Conservation (phyloP, 1,139 yeast genomes). For the Kluyveromyces marxianus region DNA sequence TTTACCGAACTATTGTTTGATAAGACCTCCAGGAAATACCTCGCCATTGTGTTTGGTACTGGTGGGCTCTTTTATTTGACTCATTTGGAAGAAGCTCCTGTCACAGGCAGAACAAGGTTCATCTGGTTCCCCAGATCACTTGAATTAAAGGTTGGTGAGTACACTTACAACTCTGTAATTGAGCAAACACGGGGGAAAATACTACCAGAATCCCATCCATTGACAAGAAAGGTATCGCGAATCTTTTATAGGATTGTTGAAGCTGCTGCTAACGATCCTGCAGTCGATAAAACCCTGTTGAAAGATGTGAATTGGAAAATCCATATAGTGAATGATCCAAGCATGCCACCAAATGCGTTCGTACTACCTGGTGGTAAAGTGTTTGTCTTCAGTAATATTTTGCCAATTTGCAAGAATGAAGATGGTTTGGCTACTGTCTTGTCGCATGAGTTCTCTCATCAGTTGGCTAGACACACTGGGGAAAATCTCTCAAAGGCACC, state of each 20-base stretch:
- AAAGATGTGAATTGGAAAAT: slow-evolving; percentile 59
- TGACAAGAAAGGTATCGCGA: slow-evolving; percentile 44
- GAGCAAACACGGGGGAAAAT: slow-evolving; percentile 40
- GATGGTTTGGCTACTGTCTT: slow-evolving; percentile 92
- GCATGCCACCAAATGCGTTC: slow-evolving; percentile 85
- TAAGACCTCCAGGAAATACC: slow-evolving; percentile 23
- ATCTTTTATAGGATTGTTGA: slow-evolving; percentile 62
- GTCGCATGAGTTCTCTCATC: slow-evolving; percentile 90
- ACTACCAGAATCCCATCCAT: slow-evolving; percentile 48
- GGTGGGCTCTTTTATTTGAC: slow-evolving; percentile 48
- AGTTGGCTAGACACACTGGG: slow-evolving; percentile 83
- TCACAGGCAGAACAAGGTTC: slow-evolving; percentile 64
- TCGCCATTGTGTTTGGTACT: slow-evolving; percentile 27
- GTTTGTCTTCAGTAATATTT: slow-evolving; percentile 73
- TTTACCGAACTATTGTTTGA: slow-evolving; percentile 18
- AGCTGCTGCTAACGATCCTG: slow-evolving; percentile 42
- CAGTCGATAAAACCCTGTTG: slow-evolving; percentile 26
- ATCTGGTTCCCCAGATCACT: slow-evolving; percentile 64
- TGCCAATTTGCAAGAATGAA: slow-evolving; percentile 72
- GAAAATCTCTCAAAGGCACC: slow-evolving; percentile 72
- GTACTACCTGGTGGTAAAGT: slow-evolving; percentile 95
- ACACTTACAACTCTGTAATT: slow-evolving; percentile 56
- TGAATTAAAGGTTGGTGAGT: slow-evolving; percentile 62
- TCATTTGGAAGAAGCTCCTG: slow-evolving; percentile 76
- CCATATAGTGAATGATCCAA: slow-evolving; percentile 68